A percentile compares a stretch with the other conserved stretches of the same genome.
These are phyloP conservation scores for Peronospora tabacina DNA, from an alignment of 352 stramenopile genomes.

Conservation along the genomic window DNA sequence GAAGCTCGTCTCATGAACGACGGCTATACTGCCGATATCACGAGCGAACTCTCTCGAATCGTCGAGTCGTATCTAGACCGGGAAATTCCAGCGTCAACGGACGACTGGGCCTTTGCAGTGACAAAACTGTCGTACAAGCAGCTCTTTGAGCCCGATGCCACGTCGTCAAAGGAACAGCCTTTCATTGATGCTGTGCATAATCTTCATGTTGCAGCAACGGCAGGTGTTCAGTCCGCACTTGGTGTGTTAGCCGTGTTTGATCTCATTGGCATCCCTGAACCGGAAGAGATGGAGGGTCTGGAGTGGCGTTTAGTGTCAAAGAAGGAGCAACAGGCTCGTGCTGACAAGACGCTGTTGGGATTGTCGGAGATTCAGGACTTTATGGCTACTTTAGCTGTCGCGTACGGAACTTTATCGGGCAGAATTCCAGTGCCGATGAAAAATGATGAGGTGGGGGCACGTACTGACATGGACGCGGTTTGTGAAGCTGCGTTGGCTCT, in stretches of 20 bases:
- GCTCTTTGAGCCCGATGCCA: conserved; percentile 40
- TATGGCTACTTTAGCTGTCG: conserved; percentile 48
- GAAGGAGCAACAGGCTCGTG: conserved; percentile 28
- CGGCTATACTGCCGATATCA: conserved; percentile 34
- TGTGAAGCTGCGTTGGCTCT: conserved; percentile 40
- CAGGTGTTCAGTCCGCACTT: conserved; percentile 33
- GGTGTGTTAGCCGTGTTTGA: conserved; percentile 48
- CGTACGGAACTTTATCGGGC: conserved; percentile 41
- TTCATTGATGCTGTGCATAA: conserved; percentile 42
- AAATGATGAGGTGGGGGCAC: not conserved
- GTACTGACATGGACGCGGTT: conserved; percentile 5
- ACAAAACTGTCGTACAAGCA: conserved; percentile 53
- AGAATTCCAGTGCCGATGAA: conserved; percentile 18
- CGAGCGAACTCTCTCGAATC: conserved; percentile 32
- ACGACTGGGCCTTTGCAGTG: conserved; percentile 46
- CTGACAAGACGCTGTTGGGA: conserved; percentile 25
- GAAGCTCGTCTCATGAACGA: conserved; percentile 44
- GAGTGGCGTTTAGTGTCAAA: conserved; percentile 9
- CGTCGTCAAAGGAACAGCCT: conserved; percentile 9
- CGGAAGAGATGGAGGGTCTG: conserved; percentile 14
- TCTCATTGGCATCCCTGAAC: conserved; percentile 39
- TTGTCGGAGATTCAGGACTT: conserved; percentile 38
- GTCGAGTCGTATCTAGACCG: not conserved
- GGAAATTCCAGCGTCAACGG: conserved; percentile 10
- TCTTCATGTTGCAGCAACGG: conserved; percentile 36